Base-by-base conservation (phyloP, 2,329 filamentous ascomycete genomes). In the Sporothrix variecibatus region DNA sequence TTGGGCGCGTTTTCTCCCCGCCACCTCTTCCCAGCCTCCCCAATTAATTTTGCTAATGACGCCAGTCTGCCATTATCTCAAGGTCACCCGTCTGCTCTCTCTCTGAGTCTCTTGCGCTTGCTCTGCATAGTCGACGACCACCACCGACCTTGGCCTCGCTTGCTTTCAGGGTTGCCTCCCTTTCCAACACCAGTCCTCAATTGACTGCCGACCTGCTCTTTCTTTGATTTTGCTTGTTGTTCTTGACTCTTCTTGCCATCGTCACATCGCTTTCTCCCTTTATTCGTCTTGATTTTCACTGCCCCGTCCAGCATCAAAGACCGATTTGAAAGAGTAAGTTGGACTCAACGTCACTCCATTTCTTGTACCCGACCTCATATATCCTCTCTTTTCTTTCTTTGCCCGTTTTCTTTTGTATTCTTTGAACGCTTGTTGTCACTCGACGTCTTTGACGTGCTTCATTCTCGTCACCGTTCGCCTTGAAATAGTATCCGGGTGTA, bases 21-120 rank as follows among this genome's bases (percentile, higher is more conserved):
- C 75, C 75, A 75, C 75, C 75, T 71, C 72, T 75, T 74, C 74
- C 76, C 76, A 77, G 75, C 76, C 76, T 77, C 76, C 75, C 74
- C 67, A 76, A 77, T 77, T 75, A 31, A 64, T 69, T 74, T 72
- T 71, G 73, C 73, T 73, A 73, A 76, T 75, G 74, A 75, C 72
- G 73, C 73, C 72, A 76, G 75, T 49, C 17, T 34, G 28, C 73
- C 70, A 71, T 67, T 75, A 75, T 71, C 73, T 73, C 69, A 46
- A 62, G n/a, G 28, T 60, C 38, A 56, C 60, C 46, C 43, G 15
- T 72, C 71, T 65, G 60, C 28, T 69, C 31, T 34, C 28, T 28
- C 56, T 62, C 28, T 9, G 28, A 43, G 40, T 43, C 40, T 72
- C 70, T 28, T 15, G 51, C n/a, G 34, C 68, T 71, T 58, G 34